Evolutionary conservation across 2,329 filamentous ascomycete species (phyloP), one percentile per base, ranked within the genome.

Genomic region (Alternaria novae-zelandiae): DNA sequence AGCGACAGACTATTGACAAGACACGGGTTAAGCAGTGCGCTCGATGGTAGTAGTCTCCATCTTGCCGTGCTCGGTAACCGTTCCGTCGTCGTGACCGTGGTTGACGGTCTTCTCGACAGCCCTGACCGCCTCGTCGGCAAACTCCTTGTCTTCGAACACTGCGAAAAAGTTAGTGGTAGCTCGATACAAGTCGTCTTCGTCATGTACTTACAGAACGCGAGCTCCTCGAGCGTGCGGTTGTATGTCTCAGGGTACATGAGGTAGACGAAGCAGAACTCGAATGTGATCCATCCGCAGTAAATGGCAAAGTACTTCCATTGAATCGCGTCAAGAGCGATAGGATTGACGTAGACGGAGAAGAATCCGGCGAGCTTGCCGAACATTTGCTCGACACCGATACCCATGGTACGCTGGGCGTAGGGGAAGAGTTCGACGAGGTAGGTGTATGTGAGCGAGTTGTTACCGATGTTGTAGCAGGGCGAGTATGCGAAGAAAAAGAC

Each of bases 371-470:
- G 70, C 55, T 83, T 77, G 57, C 85, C 86, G 67, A 85, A 87
- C 47, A 88, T 81, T 68, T 88, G 86, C 73, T 86, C 85, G 56
- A 86, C 80, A 36, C 84, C 86, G 62, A 90, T 86, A 77, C 88
- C 88, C 61, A 86, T 86, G 44, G 86, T 84, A 63, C 87, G 83
- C 57, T 85, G 82, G 2, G 85, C 80, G 70, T 86, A 90, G 1
- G 87, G 87, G 79, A 87, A 88, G 0, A 89, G 76, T 65, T 89
- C 87, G 21, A 89, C 80, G 5, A 89, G 81, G 74, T 86, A 88
- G 13, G 86, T 89, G 76, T 89, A 89, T 1, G 87, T 89, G 58
- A 91, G 80, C 13, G 88, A 86, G 71, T 90, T 90, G 75, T 89
- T 89, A n/a, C 87, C 88, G 54, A 90, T 83, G 69, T 90, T 90